Conservation (phyloP, 1,284 basidiomycete species). For the Ceratobasidium sp. region DNA sequence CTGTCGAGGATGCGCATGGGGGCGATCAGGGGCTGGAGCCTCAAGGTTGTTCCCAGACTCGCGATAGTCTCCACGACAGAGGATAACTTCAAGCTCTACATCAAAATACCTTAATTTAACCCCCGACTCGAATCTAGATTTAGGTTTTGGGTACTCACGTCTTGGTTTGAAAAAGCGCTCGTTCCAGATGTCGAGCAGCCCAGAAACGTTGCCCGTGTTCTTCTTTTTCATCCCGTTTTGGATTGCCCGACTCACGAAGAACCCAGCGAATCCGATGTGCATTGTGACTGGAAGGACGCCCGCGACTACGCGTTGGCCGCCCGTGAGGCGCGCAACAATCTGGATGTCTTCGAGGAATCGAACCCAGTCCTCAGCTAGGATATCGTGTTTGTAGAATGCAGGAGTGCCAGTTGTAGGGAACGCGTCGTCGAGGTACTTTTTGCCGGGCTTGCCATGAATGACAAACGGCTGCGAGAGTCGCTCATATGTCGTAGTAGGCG, state of each 20-base stretch:
- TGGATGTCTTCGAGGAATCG: constrained; percentile 22
- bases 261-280: constrained; percentile 9
- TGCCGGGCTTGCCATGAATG: constrained; percentile 26
- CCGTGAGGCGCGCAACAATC: constrained; percentile 8
- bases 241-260: constrained; percentile 17
- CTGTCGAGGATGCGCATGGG: neutral
- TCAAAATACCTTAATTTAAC: too few species aligned
- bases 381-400: constrained; percentile 23
- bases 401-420: neutral
- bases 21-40: constrained; percentile 17
- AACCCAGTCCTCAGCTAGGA: constrained; percentile 20
- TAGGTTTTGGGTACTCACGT: constrained; percentile 29
- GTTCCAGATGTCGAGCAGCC: constrained; percentile 16
- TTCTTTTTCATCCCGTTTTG: constrained; percentile 21
- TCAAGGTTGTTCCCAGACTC: neutral
- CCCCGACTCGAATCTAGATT: too few species aligned
- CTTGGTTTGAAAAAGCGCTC: constrained; percentile 21
- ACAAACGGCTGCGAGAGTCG: constrained; percentile 5
- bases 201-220: neutral
- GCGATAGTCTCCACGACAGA: constrained; percentile 17
- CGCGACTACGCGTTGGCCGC: constrained; percentile 9
- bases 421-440: constrained; percentile 28
- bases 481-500: neutral
- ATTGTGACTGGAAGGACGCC: constrained; percentile 22
- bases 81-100: constrained; percentile 9